Conservation (phyloP, 2,329 filamentous ascomycete genomes). For the Stagonosporopsis chrysanthemi region DNA sequence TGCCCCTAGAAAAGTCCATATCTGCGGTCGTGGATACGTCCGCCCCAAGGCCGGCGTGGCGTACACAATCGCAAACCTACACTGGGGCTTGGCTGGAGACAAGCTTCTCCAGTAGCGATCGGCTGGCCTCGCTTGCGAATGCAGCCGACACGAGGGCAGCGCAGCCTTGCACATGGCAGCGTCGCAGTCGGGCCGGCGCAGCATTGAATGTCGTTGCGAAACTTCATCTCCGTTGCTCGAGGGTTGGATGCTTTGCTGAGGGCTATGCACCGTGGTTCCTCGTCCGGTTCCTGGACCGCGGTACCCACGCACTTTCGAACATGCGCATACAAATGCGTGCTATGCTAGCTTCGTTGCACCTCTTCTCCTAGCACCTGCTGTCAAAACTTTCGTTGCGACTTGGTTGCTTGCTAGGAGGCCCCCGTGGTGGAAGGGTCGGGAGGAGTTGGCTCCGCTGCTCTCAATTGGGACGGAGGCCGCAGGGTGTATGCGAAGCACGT, state of each 20-base stretch:
- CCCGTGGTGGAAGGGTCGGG: neutral
- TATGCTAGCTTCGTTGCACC: conserved; percentile 11
- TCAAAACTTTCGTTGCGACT: conserved; percentile 6
- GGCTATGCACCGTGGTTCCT: neutral
- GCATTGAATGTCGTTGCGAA: neutral
- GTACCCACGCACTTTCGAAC: neutral
- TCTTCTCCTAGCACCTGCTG: conserved; percentile 4
- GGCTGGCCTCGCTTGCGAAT: conserved; percentile 3
- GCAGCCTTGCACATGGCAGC: conserved; percentile 3
- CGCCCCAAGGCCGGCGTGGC: conserved; percentile 11
- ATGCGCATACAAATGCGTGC: neutral
- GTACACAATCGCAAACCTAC: conserved; percentile 1
- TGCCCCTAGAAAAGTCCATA: neutral
- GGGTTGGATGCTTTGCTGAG: neutral
- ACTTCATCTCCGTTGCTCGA: neutral
- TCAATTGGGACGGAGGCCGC: conserved; percentile 5
- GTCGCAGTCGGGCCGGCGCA: conserved; percentile 3
- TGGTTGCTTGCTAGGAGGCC: neutral
- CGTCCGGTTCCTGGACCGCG: neutral
- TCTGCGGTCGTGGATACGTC: conserved; percentile 8
- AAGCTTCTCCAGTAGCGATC: neutral
- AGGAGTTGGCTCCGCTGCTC: conserved; percentile 3
- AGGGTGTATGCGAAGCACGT: neutral
- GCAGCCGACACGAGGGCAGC: neutral
- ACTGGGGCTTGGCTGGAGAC: neutral